A percentile compares a stretch with the other conserved stretches of the same genome.
Conservation (phyloP, 371 early-diverging fungal genomes). For the Mucor velutinosus region DNA sequence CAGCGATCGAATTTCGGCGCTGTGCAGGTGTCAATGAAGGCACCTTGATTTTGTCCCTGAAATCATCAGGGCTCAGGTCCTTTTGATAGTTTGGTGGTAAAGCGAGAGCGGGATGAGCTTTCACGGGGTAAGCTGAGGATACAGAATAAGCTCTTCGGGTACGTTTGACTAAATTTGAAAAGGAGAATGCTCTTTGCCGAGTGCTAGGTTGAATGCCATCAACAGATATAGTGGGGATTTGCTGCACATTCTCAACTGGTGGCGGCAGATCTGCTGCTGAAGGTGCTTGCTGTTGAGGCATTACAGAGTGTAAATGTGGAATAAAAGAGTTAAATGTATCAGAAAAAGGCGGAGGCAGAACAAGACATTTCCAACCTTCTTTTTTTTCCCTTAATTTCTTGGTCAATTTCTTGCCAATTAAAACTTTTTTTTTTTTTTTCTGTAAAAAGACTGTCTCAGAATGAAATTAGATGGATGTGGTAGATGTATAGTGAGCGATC, state of each 20-base stretch:
- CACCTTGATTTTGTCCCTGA: slow-evolving; percentile 7
- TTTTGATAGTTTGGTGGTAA: slow-evolving; percentile 24
- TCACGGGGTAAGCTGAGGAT: slow-evolving; percentile 45
- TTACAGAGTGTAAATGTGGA: background rate
- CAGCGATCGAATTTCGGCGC: slow-evolving; percentile 51
- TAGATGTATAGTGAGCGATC: background rate
- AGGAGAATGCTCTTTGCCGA: slow-evolving; percentile 41
- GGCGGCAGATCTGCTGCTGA: background rate
- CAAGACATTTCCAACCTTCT: background rate
- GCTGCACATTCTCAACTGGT: background rate
- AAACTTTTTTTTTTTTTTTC: background rate
- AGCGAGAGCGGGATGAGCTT: slow-evolving; percentile 22
- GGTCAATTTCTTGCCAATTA: background rate
- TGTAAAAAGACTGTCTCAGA: background rate
- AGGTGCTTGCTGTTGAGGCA: background rate
- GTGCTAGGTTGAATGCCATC: slow-evolving; percentile 28
- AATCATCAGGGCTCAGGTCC: slow-evolving; percentile 20
- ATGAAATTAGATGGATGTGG: background rate
- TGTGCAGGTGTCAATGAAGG: slow-evolving; percentile 45
- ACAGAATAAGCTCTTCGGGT: slow-evolving; percentile 56
- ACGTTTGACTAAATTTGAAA: slow-evolving; percentile 41
- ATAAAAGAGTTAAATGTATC: background rate
- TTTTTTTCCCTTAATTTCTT: background rate
- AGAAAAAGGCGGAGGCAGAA: background rate
- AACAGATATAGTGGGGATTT: slow-evolving; percentile 22